Percentiles rank a stretch among this genome's conserved stretches.
Evolutionary conservation across 108 stramenopile genomes (phyloP).

Genomic region (Nannochloropsis gaditana): DNA sequence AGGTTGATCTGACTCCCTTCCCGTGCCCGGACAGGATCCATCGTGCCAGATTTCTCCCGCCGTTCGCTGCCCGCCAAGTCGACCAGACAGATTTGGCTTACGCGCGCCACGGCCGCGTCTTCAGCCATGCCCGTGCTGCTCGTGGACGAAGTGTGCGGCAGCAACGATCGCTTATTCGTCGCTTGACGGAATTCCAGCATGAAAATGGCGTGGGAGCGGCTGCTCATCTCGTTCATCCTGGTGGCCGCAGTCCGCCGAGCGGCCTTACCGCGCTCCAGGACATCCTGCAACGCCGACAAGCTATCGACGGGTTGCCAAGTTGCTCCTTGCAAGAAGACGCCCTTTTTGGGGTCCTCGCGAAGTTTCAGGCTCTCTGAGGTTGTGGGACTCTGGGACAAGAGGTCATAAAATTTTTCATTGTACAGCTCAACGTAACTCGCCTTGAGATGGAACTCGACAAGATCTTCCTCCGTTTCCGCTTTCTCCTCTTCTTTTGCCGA

Average conservation of each 20-base stretch:
- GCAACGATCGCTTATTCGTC: not conserved
- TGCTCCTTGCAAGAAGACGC: constrained; percentile 30
- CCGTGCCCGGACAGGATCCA: not conserved
- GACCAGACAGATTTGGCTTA: constrained; percentile 64
- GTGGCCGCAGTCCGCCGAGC: constrained; percentile 27
- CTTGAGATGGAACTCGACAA: not conserved
- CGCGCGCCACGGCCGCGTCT: constrained; percentile 45
- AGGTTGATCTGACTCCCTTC: constrained; percentile 15
- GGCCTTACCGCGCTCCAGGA: constrained; percentile 31
- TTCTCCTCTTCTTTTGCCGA: not conserved
- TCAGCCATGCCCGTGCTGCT: not conserved
- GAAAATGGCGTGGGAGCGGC: constrained; percentile 87
- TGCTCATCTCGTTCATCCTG: constrained; percentile 72
- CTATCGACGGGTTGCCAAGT: not conserved
- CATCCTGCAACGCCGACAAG: constrained; percentile 9
- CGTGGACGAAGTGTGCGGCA: constrained; percentile 26
- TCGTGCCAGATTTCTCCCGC: not conserved
- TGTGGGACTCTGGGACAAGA: constrained; percentile 1
- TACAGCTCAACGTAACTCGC: constrained; percentile 2
- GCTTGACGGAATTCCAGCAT: constrained; percentile 55
- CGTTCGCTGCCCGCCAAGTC: constrained; percentile 89
- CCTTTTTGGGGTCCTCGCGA: constrained; percentile 34
- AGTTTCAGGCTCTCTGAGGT: constrained; percentile 26
- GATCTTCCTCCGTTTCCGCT: not conserved
- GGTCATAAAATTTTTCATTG: constrained; percentile 20